Evolutionary conservation across 2,329 filamentous ascomycete species (phyloP), one percentile per base, ranked within the genome.

Genomic region (Fusarium pilosicola): DNA sequence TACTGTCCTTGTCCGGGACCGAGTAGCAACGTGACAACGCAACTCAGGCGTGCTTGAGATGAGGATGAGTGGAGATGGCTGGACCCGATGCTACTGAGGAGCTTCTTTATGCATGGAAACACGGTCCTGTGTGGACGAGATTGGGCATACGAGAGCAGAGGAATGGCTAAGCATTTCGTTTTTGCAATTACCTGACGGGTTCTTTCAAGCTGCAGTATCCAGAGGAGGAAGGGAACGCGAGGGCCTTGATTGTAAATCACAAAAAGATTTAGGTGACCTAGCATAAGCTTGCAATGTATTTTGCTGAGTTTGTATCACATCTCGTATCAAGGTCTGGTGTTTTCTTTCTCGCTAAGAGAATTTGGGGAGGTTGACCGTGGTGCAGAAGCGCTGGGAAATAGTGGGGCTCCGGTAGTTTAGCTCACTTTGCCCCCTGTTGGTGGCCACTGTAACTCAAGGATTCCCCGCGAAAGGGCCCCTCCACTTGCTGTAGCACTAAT

Each of bases 291-390:
- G 20, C 3, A 6, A 20, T 24, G 7, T 0, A 12, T 8, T 26
- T 45, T 26, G 18, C 11, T 6, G 17, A 26, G 5, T 20, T 13
- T 8, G 1, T 10, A 7, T 28, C 0, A 14, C 1, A 7, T 20
- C 24, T 5, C 14, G 8, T 15, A 9, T 11, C 5, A 28, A 20
- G 7, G 12, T 14, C 18, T 10, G 24, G 14, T 14, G 7, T 14
- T 46, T 20, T 28, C 44, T 46, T 20, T 12, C 18, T 20, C 18
- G 0, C 12, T 0, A 17, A 44, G 4, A 5, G 18, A 0, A 6
- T 13, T 44, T 44, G 10, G 42, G 12, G 42, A 18, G 0, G 42
- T 18, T 44, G 15, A 6, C n/a, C 7, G 24, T 8, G 10, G 41
- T 7, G 15, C 1, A 18, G 15, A 24, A 18, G 41, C n/a, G 41